Percentiles rank a stretch among this genome's conserved stretches.
These are phyloP conservation scores for Erodium trifolium DNA, from an alignment of 441 rosid species.

Conservation along the genomic window DNA sequence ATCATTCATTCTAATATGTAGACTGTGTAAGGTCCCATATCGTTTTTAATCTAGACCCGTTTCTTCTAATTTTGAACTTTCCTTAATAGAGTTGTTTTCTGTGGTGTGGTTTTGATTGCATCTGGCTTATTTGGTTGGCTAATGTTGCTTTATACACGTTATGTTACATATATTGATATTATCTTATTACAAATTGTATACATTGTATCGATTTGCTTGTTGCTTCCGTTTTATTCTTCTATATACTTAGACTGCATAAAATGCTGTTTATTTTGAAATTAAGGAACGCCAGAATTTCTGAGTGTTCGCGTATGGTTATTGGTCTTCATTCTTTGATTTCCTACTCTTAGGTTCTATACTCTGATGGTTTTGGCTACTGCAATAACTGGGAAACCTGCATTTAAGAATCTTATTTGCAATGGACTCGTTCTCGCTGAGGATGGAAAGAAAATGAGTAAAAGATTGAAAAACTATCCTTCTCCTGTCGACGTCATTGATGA, in stretches of 20 bases:
- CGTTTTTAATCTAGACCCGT: background rate
- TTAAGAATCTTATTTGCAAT: conserved; percentile 87
- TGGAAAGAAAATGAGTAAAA: conserved; percentile 98
- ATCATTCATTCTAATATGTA: background rate
- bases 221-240: no score
- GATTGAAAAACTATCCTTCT: conserved; percentile 78
- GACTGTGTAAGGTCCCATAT: background rate
- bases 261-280: background rate
- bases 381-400: conserved; percentile 85
- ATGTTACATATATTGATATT: background rate
- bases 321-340: conserved; percentile 16
- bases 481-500: conserved; percentile 83
- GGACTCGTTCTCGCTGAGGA: conserved; percentile 98
- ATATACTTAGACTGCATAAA: background rate
- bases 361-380: conserved; percentile 98
- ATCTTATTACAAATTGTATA: background rate
- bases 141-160: background rate
- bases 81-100: background rate
- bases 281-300: background rate
- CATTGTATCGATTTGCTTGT: no score
- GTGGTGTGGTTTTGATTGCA: background rate
- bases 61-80: background rate
- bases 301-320: background rate
- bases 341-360: conserved; percentile 71
- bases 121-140: background rate